Conservation (phyloP, 495 filamentous ascomycete species). For the Penicillium turbatum region DNA sequence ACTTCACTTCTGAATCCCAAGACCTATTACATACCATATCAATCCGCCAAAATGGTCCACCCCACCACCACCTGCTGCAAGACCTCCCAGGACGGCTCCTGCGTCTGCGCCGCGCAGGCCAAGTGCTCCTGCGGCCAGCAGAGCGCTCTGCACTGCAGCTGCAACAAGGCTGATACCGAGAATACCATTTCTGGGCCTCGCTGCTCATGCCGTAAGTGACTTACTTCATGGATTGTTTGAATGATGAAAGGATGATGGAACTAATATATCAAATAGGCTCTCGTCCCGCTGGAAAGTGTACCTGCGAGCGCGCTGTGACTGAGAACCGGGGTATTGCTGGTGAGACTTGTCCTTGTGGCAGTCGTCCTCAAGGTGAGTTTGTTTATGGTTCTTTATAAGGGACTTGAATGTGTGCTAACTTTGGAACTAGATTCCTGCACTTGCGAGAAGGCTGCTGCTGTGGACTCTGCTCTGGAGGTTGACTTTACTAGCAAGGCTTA, state of each 20-base stretch:
- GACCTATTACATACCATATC: constrained; percentile 1
- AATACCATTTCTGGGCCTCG: constrained; percentile 68
- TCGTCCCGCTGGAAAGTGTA: constrained; percentile 76
- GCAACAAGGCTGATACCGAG: constrained; percentile 71
- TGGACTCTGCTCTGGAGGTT: constrained; percentile 53
- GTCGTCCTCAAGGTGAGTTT: constrained; percentile 61
- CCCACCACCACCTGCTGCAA: constrained; percentile 61
- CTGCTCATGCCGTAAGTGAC: constrained; percentile 74
- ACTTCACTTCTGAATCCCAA: constrained; percentile 3
- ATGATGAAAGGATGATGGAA: not conserved
- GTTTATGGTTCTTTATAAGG: constrained; percentile 1
- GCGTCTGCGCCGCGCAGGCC: constrained; percentile 60
- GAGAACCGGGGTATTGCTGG: constrained; percentile 65
- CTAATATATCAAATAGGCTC: constrained; percentile 42
- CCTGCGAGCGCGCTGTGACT: constrained; percentile 64
- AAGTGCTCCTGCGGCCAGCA: constrained; percentile 87
- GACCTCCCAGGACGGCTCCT: constrained; percentile 46
- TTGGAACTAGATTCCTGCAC: constrained; percentile 63
- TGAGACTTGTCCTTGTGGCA: constrained; percentile 70
- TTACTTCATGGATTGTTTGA: constrained; percentile 9
- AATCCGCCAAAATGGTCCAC: constrained; percentile 44
- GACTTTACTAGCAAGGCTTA: constrained; percentile 67
- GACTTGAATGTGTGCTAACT: not conserved
- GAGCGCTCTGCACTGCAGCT: constrained; percentile 78
- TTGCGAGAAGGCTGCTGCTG: constrained; percentile 67